Evolutionary conservation across 768 basidiomycete species (phyloP), one percentile per base, ranked within the genome.

Genomic region (Boletus reticulatus): DNA sequence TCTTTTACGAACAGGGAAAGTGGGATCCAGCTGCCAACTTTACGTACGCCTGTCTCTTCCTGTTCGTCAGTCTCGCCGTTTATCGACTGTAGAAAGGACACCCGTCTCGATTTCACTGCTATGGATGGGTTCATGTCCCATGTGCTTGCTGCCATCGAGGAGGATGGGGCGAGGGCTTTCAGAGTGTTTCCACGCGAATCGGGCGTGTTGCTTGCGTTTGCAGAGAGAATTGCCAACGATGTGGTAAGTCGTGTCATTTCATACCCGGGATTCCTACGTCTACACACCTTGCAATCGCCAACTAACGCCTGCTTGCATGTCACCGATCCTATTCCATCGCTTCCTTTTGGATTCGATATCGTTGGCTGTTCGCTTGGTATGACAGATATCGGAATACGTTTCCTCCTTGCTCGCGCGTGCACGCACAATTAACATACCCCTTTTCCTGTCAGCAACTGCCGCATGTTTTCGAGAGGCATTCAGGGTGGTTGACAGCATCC

Each of bases 61-160:
- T 34, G 20, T 46, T 34, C 6, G 14, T 20, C 36, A 12, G 24
- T 46, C 17, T 37, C 29, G 50, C 8, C 42, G 7, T 46, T 58
- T 20, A 60, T 24, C 34, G 17, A 29, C 6, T 32, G 16, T 62
- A 87, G 84, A 43, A 70, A 74, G 49, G 79, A 82, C n/a, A 75
- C 78, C 34, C 74, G 76, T 39, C 80, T 98, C 34, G 85, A 92
- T 67, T 98, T 99, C 67, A 87, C 87, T 24, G 83, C 96, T 2
- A 98, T 99, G 97, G 93, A 96, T 67, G 80, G 76, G 20, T 98
- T 95, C 72, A 94, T 98, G 76, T 75, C 75, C 1, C 78, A 79
- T 42, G 76, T 94, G 12, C 67, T 95, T 7, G 67, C 73, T 9
- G 78, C 88, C 5, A 78, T 98, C 19, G 67, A 73, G 4, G 84